phyloP scores from a whole-genome alignment of 2,329 filamentous ascomycete genomes.

The Aspergillus hiratsukae region DNA sequence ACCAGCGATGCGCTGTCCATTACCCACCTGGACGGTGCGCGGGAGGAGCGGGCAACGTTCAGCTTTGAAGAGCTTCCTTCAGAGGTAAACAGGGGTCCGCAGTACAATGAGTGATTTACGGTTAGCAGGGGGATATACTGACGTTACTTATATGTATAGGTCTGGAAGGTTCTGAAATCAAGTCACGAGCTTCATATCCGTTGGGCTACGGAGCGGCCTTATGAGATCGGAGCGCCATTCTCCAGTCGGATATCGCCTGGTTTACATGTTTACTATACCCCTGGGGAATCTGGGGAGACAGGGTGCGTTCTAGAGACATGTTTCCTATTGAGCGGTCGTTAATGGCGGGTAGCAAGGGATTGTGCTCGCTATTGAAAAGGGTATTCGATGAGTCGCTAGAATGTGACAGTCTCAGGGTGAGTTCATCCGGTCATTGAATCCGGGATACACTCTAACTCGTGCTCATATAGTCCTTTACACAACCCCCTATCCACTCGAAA shows the following conservation, averaged over 20 bases:
- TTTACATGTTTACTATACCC: conserved; percentile 74
- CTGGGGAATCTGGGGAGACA: neutral
- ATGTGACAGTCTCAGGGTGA: conserved; percentile 50
- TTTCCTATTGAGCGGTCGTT: neutral
- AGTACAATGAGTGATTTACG: neutral
- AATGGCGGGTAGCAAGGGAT: conserved; percentile 33
- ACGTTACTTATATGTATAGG: conserved; percentile 33
- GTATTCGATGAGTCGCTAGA: conserved; percentile 53
- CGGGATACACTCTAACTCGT: conserved; percentile 19
- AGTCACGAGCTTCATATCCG: conserved; percentile 71
- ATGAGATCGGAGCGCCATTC: conserved; percentile 64
- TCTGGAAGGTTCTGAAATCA: conserved; percentile 58
- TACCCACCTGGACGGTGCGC: conserved; percentile 59
- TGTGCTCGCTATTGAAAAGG: conserved; percentile 58
- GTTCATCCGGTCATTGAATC: neutral
- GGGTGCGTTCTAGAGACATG: neutral
- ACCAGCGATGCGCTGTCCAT: conserved; percentile 52
- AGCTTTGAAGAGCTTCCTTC: conserved; percentile 67
- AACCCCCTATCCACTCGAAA: conserved; percentile 51
- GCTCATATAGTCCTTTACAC: conserved; percentile 51
- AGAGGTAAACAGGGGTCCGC: conserved; percentile 43
- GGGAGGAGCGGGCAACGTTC: conserved; percentile 76
- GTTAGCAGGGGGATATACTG: neutral
- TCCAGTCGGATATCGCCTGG: conserved; percentile 72
- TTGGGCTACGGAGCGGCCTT: conserved; percentile 62